Evolutionary conservation across 139 green algal genomes (phyloP).

Genomic region (Asterochloris erici): DNA sequence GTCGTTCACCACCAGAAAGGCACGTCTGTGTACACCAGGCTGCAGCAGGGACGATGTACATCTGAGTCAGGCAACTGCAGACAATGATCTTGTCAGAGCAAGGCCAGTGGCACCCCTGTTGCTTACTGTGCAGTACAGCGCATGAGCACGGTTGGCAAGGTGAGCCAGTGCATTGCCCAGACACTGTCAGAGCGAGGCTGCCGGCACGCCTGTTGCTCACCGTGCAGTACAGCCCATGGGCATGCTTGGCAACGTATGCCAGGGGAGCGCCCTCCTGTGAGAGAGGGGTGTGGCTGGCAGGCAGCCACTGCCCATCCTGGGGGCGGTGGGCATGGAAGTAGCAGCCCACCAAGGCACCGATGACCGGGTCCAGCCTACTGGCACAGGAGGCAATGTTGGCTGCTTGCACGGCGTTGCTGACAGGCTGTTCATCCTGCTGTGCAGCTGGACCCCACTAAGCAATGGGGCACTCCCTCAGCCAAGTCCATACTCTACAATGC

Average conservation of each 20-base stretch:
- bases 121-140: neutral
- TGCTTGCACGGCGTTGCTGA: neutral
- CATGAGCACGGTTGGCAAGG: neutral
- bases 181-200: conserved; percentile 15
- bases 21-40: conserved; percentile 1
- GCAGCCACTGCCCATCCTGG: conserved; percentile 45
- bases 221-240: conserved; percentile 46
- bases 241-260: conserved; percentile 37
- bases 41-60: neutral
- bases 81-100: neutral
- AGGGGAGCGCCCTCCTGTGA: conserved; percentile 16
- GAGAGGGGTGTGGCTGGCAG: conserved; percentile 10
- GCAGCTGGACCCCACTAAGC: no score
- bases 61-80: neutral
- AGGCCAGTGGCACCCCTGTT: neutral
- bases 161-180: neutral
- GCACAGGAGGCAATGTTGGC: neutral
- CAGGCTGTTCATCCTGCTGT: neutral
- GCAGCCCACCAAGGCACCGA: conserved; percentile 31
- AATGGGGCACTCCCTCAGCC: no score
- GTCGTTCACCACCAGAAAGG: neutral
- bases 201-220: conserved; percentile 16
- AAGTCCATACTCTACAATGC: no score
- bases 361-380: conserved; percentile 29
- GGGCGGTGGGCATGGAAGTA: conserved; percentile 54